Conservation (phyloP, 2,329 filamentous ascomycete genomes). For the Aspergillus uvarum region DNA sequence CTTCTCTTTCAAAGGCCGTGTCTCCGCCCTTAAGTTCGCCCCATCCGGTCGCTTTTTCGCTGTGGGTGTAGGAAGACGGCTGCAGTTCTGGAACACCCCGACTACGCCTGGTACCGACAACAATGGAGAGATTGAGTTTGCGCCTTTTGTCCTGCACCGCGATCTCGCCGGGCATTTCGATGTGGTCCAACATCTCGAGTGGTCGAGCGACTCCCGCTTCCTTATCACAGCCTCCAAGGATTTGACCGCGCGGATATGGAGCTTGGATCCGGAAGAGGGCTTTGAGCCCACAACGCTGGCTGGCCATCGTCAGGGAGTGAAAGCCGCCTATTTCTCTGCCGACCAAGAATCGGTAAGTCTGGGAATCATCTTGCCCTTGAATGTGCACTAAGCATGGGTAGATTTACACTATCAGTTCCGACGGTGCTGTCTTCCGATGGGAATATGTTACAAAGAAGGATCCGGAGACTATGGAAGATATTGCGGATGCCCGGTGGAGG, state of each 20-base stretch:
- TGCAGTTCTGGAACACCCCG: conserved; percentile 96
- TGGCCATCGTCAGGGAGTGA: conserved; percentile 84
- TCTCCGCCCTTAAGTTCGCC: conserved; percentile 84
- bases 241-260: conserved; percentile 92
- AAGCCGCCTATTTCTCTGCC: conserved; percentile 95
- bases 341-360: conserved; percentile 73
- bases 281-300: conserved; percentile 87
- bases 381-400: conserved; percentile 25
- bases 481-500: conserved; percentile 77
- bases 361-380: background rate
- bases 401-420: conserved; percentile 94
- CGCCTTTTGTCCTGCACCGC: conserved; percentile 86
- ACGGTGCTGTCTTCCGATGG: conserved; percentile 96
- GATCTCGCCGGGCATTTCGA: conserved; percentile 89
- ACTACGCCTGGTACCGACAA: conserved; percentile 77
- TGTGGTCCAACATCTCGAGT: conserved; percentile 79
- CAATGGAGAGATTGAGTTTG: conserved; percentile 86
- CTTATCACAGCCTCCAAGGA: conserved; percentile 91
- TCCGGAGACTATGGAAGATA: conserved; percentile 59
- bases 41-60: conserved; percentile 89
- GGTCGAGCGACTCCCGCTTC: conserved; percentile 95
- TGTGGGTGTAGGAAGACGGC: conserved; percentile 78
- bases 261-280: conserved; percentile 78
- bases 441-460: conserved; percentile 69
- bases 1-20: conserved; percentile 86